phyloP scores from a whole-genome alignment of 176 grass and related monocot genomes.

The Avena atlantica region DNA sequence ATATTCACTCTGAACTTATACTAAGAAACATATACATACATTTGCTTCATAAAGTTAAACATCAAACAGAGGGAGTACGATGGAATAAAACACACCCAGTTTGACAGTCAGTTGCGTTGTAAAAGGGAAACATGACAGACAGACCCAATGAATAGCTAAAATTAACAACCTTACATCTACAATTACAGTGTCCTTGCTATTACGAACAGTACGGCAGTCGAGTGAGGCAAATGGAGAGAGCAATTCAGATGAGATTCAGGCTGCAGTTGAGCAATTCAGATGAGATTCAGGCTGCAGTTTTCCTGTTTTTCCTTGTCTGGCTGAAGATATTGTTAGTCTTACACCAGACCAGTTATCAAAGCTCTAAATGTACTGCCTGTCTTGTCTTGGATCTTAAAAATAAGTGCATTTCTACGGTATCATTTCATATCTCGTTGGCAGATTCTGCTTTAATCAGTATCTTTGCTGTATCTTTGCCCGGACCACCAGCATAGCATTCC shows the following conservation, averaged over 20 bases:
- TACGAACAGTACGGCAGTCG: background rate
- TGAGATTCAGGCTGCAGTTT: background rate
- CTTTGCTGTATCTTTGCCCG: constrained; percentile 36
- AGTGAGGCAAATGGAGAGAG: background rate
- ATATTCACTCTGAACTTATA: no score
- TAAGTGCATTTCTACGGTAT: background rate
- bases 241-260: background rate
- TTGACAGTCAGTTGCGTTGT: background rate
- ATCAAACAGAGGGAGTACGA: no score
- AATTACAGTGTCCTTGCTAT: no score
- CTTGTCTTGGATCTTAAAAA: background rate
- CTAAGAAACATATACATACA: no score
- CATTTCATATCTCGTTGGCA: background rate
- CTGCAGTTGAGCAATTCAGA: background rate
- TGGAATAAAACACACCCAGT: background rate
- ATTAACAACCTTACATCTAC: no score
- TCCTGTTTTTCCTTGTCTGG: background rate
- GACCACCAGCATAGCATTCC: constrained; percentile 5
- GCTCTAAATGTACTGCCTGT: no score
- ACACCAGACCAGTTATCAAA: background rate
- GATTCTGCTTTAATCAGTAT: background rate
- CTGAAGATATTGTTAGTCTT: background rate
- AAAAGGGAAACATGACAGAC: background rate
- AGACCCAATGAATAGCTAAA: background rate
- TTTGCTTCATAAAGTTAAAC: no score